Evolutionary conservation across 2,329 filamentous ascomycete species (phyloP).

Genomic region (Ophiostoma sp.): DNA sequence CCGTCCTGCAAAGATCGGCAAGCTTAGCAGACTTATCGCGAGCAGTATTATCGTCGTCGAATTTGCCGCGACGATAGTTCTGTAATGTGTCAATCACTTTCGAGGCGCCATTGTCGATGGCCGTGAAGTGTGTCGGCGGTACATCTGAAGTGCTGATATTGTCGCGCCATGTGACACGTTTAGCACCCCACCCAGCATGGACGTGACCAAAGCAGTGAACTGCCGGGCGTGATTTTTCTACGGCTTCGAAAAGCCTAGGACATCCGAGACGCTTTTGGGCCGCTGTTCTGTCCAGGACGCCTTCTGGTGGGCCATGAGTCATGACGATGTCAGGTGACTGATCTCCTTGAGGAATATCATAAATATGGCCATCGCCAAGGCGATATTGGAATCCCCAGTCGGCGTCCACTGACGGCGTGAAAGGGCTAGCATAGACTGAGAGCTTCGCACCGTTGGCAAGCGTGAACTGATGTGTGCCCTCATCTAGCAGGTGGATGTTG

Average conservation of each 20-base stretch:
- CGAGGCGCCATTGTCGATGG: conserved; percentile 6
- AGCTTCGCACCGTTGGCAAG: conserved; percentile 47
- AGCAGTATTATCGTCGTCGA: neutral
- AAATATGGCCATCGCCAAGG: conserved; percentile 27
- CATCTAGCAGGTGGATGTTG: conserved; percentile 46
- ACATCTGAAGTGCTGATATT: neutral
- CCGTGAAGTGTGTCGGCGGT: neutral
- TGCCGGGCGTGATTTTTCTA: neutral
- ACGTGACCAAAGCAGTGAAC: conserved; percentile 5
- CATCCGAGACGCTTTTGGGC: neutral
- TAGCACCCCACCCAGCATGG: neutral
- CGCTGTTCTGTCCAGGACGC: neutral
- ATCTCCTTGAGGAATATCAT: neutral
- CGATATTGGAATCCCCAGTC: conserved; percentile 49
- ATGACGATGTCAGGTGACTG: neutral
- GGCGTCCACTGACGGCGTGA: conserved; percentile 42
- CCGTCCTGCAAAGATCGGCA: neutral
- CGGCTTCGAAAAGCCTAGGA: neutral
- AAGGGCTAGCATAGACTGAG: conserved; percentile 50
- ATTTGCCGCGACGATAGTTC: neutral
- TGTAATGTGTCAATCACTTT: neutral
- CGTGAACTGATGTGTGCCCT: conserved; percentile 45
- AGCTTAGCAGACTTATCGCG: neutral
- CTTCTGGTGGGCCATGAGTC: neutral
- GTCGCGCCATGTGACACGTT: neutral